phyloP scores from a whole-genome alignment of 371 early-diverging fungal genomes.

The Mortierella sp. region DNA sequence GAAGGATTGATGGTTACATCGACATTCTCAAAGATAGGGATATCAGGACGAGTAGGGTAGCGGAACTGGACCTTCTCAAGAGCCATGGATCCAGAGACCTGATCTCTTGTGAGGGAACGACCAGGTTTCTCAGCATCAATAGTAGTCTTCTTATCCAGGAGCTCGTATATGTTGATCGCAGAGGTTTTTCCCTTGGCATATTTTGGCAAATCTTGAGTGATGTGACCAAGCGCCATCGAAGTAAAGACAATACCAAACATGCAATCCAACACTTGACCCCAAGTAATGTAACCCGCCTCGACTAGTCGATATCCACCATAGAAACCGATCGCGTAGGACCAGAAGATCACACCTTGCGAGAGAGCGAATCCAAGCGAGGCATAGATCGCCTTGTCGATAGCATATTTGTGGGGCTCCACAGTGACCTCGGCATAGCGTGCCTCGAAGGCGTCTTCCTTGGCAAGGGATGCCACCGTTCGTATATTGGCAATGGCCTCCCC shows the following conservation, averaged over 20 bases:
- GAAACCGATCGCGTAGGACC: slow-evolving; percentile 69
- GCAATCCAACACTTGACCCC: slow-evolving; percentile 46
- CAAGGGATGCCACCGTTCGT: slow-evolving; percentile 90
- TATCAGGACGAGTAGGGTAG: slow-evolving; percentile 84
- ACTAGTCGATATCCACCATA: slow-evolving; percentile 50
- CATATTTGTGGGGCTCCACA: slow-evolving; percentile 72
- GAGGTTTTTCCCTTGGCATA: slow-evolving; percentile 80
- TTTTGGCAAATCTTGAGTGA: slow-evolving; percentile 41
- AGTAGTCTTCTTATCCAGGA: slow-evolving; percentile 58
- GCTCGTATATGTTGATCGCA: slow-evolving; percentile 66
- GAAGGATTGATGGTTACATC: slow-evolving; percentile 67
- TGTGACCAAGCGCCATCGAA: slow-evolving; percentile 75
- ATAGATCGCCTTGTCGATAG: slow-evolving; percentile 63
- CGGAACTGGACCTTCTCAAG: slow-evolving; percentile 71
- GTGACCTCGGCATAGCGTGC: slow-evolving; percentile 65
- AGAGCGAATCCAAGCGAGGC: slow-evolving; percentile 75
- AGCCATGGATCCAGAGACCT: slow-evolving; percentile 62
- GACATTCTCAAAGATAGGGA: slow-evolving; percentile 75
- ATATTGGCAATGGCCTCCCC: slow-evolving; percentile 89
- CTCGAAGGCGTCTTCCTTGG: slow-evolving; percentile 78
- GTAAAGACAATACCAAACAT: slow-evolving; percentile 82
- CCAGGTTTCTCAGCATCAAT: slow-evolving; percentile 59
- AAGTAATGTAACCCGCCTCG: slow-evolving; percentile 10
- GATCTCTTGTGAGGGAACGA: slow-evolving; percentile 11
- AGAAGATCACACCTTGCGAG: slow-evolving; percentile 73